Evolutionary conservation across 768 basidiomycete genomes (phyloP).

Genomic region (Boletus sensibilis): DNA sequence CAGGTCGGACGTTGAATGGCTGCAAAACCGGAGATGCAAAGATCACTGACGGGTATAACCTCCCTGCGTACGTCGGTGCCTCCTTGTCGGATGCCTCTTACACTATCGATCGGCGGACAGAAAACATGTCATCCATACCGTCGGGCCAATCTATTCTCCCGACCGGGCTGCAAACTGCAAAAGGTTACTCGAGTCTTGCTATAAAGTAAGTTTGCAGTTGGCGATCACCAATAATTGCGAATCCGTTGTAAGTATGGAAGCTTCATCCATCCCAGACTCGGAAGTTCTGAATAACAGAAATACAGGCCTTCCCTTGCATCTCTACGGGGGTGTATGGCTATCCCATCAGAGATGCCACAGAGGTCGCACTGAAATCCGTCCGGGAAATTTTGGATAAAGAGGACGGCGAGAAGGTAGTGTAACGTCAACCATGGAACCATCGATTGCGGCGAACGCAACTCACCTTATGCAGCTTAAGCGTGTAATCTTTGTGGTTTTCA

Average conservation of each 20-base stretch:
- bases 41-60: slow-evolving; percentile 72
- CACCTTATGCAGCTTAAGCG: slow-evolving; percentile 52
- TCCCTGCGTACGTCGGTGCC: slow-evolving; percentile 64
- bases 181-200: slow-evolving; percentile 63
- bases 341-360: slow-evolving; percentile 70
- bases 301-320: slow-evolving; percentile 76
- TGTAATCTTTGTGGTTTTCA: slow-evolving; percentile 74
- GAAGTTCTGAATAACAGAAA: neutral
- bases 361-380: slow-evolving; percentile 60
- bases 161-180: slow-evolving; percentile 44
- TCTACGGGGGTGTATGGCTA: slow-evolving; percentile 82
- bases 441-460: neutral
- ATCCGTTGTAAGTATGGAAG: slow-evolving; percentile 51
- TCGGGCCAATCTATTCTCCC: slow-evolving; percentile 64
- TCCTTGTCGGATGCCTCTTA: neutral
- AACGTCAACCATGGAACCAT: neutral
- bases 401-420: slow-evolving; percentile 41
- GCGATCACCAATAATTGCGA: slow-evolving; percentile 58
- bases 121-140: slow-evolving; percentile 74
- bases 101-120: slow-evolving; percentile 35
- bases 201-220: slow-evolving; percentile 59
- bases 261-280: neutral
- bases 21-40: slow-evolving; percentile 74
- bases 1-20: slow-evolving; percentile 66
- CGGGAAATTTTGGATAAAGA: slow-evolving; percentile 58